Percentiles rank a stretch among this genome's conserved stretches.
Evolutionary conservation across 768 basidiomycete species (phyloP).

Genomic region (Lactifluus pinguis): DNA sequence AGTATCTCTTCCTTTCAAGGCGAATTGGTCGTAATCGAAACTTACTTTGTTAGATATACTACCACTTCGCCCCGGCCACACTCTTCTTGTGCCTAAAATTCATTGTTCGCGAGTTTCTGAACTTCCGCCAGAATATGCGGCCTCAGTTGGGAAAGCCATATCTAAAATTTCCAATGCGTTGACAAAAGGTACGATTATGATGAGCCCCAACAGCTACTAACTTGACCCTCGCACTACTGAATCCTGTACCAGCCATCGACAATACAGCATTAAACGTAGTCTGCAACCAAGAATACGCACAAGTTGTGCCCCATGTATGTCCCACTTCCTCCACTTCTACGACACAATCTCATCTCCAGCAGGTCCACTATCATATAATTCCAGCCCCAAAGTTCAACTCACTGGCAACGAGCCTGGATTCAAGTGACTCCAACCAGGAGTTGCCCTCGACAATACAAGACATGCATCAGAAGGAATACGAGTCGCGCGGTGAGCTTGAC

Average conservation of each 20-base stretch:
- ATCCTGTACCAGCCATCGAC: conserved; percentile 36
- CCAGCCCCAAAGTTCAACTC: conserved; percentile 49
- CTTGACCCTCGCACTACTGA: too few relatives aligned
- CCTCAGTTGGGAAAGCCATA: conserved; percentile 48
- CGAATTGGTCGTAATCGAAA: not conserved
- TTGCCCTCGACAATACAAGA: conserved; percentile 35
- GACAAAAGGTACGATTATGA: conserved; percentile 41
- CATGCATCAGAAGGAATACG: conserved; percentile 55
- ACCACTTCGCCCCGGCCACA: conserved; percentile 58
- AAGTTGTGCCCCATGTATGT: conserved; percentile 67
- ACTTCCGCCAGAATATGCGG: conserved; percentile 49
- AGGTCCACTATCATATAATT: conserved; percentile 75
- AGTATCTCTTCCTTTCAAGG: conserved; percentile 6
- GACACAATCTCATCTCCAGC: not conserved
- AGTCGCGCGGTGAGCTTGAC: conserved; percentile 49
- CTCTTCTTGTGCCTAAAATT: conserved; percentile 59
- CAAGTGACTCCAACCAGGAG: conserved; percentile 14
- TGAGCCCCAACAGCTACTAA: not conserved
- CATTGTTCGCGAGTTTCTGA: conserved; percentile 59
- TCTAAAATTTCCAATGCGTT: conserved; percentile 55
- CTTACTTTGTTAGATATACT: conserved; percentile 48
- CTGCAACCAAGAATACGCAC: conserved; percentile 76
- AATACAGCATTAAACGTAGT: conserved; percentile 68
- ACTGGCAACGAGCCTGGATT: conserved; percentile 1
- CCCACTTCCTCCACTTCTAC: not conserved